Conservation (phyloP, 2,329 filamentous ascomycete species). For the Phyllosticta ampelicida region DNA sequence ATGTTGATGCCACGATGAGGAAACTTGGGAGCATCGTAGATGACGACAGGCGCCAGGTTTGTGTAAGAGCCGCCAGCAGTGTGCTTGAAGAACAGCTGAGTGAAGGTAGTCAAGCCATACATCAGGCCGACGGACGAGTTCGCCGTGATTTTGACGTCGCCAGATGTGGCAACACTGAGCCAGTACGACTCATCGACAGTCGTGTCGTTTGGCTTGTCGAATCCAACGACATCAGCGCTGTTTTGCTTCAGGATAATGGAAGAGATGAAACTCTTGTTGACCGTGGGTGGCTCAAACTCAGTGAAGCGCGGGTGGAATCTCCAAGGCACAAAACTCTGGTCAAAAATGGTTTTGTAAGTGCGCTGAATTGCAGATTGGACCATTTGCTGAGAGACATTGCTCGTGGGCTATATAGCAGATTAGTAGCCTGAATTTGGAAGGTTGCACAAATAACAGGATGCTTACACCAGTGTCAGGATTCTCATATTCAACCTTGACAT, state of each 20-base stretch:
- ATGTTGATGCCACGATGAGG: slow-evolving; percentile 68
- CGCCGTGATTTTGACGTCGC: slow-evolving; percentile 52
- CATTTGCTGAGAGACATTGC: slow-evolving; percentile 27
- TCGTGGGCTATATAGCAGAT: neutral
- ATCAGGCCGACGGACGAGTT: slow-evolving; percentile 58
- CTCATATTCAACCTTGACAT: slow-evolving; percentile 29
- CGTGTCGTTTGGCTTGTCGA: slow-evolving; percentile 46
- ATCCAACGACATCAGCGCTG: slow-evolving; percentile 39
- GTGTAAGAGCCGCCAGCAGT: slow-evolving; percentile 53
- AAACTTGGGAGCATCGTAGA: slow-evolving; percentile 65
- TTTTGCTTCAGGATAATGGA: slow-evolving; percentile 54
- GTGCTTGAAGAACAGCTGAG: slow-evolving; percentile 69
- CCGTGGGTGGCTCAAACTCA: slow-evolving; percentile 51
- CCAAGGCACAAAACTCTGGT: slow-evolving; percentile 64
- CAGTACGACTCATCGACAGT: slow-evolving; percentile 65
- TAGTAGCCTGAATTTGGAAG: slow-evolving; percentile 9
- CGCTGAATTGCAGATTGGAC: slow-evolving; percentile 40
- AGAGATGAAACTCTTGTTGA: slow-evolving; percentile 41
- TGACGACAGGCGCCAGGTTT: slow-evolving; percentile 55
- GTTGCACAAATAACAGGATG: neutral
- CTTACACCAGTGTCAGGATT: slow-evolving; percentile 22
- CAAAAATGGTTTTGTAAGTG: slow-evolving; percentile 53
- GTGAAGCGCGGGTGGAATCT: slow-evolving; percentile 57
- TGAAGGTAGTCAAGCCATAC: slow-evolving; percentile 64
- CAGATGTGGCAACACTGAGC: slow-evolving; percentile 47